Base-by-base conservation (phyloP, 148 eudicot genomes). In the Amaranthus palmeri region DNA sequence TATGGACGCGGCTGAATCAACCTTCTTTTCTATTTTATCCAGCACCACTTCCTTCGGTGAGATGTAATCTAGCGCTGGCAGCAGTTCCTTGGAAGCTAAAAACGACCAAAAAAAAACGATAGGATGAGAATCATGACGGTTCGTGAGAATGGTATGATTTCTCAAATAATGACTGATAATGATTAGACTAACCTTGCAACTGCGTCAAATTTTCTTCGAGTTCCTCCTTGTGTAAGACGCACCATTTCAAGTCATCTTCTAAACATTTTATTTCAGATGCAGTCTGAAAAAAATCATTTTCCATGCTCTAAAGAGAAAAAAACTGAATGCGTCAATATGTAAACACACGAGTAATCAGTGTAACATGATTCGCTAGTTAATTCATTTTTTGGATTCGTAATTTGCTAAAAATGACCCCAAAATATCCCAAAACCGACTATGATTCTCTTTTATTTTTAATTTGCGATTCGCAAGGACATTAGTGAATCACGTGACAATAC, bases 1-100 rank as follows among this genome's bases (percentile, higher is more conserved):
- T 47, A 84, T 68, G 58, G 88, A 75, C 44, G 93, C 87, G 56
- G 86, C 88, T 54, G 87, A 62, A 4, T 72, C 74, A 63, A 25
- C 59, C 75, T 76, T 85, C 54, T 40, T 61, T 69, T 76, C 79
- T 40, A 88, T 85, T 52, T 68, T 64, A 66, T 69, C 74, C 50
- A 63, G 12, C 41, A 81, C 70, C 43, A n/a, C 54, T 58, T 83
- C 85, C 72, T 78, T 78, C 51, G 53, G 77, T 52, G 69, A 66
- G 15, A 50, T 43, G 54, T 8, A 18, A 56, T 48, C 73, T 14
- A 56, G 72, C 71, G 49, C 57, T 61, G 36, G 54, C 3, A 65
- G 40, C 11, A 65, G 40, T n/a, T 68, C 85, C 71, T 67, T 50
- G 13, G 74, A 48, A 71, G 70, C 84, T 84, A 82, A 46, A 71